Conservation (phyloP, 169 alveolate species). For the Plasmodium inui region DNA sequence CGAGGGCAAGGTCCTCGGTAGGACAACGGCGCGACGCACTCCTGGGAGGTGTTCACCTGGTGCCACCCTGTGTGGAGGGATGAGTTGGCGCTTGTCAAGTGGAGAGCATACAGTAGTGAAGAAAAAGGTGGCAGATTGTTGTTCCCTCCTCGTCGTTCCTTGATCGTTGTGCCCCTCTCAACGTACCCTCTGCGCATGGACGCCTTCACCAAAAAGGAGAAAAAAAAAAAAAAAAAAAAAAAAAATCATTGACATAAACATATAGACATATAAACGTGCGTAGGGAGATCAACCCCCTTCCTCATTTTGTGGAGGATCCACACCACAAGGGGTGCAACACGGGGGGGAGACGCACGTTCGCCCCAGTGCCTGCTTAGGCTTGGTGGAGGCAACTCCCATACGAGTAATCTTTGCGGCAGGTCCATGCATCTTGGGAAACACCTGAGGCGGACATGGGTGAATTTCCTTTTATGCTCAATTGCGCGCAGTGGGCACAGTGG, state of each 20-base stretch:
- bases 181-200: conserved; percentile 73
- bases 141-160: background rate
- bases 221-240: conserved; percentile 15
- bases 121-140: background rate
- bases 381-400: conserved; percentile 17
- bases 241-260: background rate
- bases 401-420: conserved; percentile 57
- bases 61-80: conserved; percentile 32
- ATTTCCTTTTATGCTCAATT: background rate
- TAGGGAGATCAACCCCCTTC: background rate
- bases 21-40: conserved; percentile 55
- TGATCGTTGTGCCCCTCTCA: background rate
- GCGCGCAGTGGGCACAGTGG: background rate
- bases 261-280: background rate
- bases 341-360: too few species aligned
- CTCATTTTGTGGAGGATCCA: background rate
- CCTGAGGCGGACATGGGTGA: conserved; percentile 2
- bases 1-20: conserved; percentile 74
- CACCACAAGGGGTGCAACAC: background rate
- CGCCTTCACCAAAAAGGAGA: conserved; percentile 20
- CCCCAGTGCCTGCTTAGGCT: background rate
- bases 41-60: conserved; percentile 14
- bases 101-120: background rate
- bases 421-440: conserved; percentile 6
- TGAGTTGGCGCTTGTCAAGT: background rate